Evolutionary conservation across 371 early-diverging fungal species (phyloP).

Genomic region (Capillidium heterosporum): DNA sequence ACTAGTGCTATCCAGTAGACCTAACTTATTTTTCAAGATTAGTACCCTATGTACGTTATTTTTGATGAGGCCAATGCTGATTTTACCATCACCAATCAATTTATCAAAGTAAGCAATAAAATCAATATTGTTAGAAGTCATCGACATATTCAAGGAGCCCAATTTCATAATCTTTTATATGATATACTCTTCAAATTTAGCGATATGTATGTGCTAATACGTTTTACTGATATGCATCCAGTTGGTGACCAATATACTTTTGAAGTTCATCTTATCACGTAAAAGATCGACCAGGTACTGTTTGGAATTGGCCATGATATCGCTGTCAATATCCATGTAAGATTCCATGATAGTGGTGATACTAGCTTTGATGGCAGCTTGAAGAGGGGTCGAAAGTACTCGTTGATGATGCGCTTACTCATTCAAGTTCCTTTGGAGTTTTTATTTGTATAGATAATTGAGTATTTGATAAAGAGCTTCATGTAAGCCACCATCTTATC

Average conservation of each 20-base stretch:
- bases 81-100: not conserved
- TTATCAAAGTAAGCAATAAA: not conserved
- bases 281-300: conserved; percentile 31
- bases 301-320: conserved; percentile 30
- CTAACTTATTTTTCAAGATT: not conserved
- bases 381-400: conserved; percentile 41
- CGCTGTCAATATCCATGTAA: conserved; percentile 41
- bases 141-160: conserved; percentile 33
- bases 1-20: not conserved
- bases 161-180: not conserved
- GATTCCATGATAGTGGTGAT: conserved; percentile 48
- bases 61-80: not conserved
- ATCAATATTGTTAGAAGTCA: conserved; percentile 30
- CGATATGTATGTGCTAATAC: conserved; percentile 11
- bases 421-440: conserved; percentile 37
- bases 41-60: not conserved
- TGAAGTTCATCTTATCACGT: conserved; percentile 30
- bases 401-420: conserved; percentile 31
- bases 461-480: conserved; percentile 33
- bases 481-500: conserved; percentile 19
- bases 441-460: conserved; percentile 24
- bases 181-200: not conserved
- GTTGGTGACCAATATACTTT: conserved; percentile 44
- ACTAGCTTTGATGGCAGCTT: conserved; percentile 39
- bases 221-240: conserved; percentile 39